phyloP scores from a whole-genome alignment of 495 filamentous ascomycete species.

The Penicillium paxilli region DNA sequence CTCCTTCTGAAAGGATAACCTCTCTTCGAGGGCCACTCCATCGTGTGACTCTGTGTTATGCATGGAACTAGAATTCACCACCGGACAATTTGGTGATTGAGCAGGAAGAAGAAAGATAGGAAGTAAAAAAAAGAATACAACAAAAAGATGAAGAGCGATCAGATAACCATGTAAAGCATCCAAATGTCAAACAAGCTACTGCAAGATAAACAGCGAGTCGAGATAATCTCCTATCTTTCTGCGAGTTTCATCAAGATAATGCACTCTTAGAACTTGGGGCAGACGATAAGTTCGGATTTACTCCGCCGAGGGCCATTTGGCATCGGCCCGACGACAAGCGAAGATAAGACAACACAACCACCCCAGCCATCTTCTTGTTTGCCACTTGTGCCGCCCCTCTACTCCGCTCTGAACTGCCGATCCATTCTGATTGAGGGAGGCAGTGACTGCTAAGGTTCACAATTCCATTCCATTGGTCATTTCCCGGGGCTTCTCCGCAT shows the following conservation, averaged over 20 bases:
- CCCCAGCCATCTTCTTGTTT: slow-evolving; percentile 1
- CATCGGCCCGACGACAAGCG: slow-evolving; percentile 1
- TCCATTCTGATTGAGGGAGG: slow-evolving; percentile 8
- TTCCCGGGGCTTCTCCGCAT: too few species aligned
- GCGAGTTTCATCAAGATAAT: background rate
- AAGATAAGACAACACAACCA: background rate
- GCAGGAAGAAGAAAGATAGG: too few species aligned
- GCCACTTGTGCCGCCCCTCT: background rate
- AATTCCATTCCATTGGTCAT: too few species aligned
- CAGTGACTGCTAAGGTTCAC: too few species aligned
- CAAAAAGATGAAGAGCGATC: background rate
- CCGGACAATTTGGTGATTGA: too few species aligned
- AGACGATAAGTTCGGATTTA: background rate
- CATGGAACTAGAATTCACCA: too few species aligned
- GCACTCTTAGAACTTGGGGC: background rate
- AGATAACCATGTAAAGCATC: background rate
- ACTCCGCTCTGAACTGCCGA: background rate
- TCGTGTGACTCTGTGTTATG: background rate
- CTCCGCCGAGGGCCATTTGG: background rate
- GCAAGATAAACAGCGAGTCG: background rate
- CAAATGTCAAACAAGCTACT: background rate
- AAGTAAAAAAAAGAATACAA: background rate
- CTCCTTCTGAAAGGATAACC: slow-evolving; percentile 16
- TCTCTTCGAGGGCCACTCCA: slow-evolving; percentile 11
- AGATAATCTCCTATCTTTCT: background rate